Percentiles rank a stretch among this genome's conserved stretches.
Conservation (phyloP, 192 early-diverging fungal species). For the Entomortierella chlamydospora region DNA sequence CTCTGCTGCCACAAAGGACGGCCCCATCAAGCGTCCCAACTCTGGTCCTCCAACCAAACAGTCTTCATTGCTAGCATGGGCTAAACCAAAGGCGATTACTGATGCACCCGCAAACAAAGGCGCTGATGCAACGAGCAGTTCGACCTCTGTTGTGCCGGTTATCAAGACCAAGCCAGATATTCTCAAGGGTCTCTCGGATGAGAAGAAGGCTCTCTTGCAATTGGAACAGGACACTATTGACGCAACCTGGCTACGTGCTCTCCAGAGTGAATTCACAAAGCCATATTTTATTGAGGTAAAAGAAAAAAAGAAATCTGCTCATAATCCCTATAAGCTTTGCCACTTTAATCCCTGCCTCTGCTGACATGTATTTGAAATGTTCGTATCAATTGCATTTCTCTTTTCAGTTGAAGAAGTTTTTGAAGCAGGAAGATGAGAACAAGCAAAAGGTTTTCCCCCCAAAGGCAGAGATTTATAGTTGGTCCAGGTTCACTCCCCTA, state of each 20-base stretch:
- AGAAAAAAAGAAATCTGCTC: too few species aligned
- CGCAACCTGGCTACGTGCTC: conserved; percentile 74
- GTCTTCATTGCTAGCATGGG: conserved; percentile 37
- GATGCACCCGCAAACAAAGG: background rate
- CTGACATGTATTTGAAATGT: too few species aligned
- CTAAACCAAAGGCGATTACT: conserved; percentile 11
- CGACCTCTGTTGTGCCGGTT: background rate
- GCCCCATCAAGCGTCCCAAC: conserved; percentile 6
- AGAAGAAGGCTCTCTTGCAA: conserved; percentile 50
- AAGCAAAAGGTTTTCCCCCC: conserved; percentile 79
- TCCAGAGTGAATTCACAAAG: conserved; percentile 71
- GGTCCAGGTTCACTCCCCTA: conserved; percentile 81
- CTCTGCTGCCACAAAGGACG: background rate
- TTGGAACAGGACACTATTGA: conserved; percentile 81
- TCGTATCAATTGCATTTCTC: too few species aligned
- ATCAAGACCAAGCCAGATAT: conserved; percentile 29
- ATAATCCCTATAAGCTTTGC: too few species aligned
- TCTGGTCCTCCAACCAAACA: conserved; percentile 13
- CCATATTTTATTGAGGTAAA: conserved; percentile 68
- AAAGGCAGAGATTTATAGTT: conserved; percentile 80
- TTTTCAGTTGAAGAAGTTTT: conserved; percentile 76
- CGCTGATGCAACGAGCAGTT: background rate
- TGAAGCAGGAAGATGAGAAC: conserved; percentile 64
- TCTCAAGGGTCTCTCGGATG: conserved; percentile 40
- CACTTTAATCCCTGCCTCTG: too few species aligned